Evolutionary conservation across 768 basidiomycete genomes (phyloP), one percentile per base, ranked within the genome.

Genomic region (Termitomyces sp.): DNA sequence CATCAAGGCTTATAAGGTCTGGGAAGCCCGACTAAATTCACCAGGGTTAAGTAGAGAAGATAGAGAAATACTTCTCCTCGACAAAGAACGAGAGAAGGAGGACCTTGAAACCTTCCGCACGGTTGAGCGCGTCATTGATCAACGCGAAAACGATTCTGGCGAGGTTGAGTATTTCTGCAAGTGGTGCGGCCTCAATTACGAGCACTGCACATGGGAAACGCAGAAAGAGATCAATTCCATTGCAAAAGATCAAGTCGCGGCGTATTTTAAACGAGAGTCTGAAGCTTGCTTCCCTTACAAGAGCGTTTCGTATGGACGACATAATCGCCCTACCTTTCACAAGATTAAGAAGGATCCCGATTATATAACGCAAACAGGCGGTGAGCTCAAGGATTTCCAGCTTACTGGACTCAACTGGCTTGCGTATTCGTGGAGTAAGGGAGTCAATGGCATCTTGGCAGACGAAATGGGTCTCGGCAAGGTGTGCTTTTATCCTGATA

Each of bases 401-500:
- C 79, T 98, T 43, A 97, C 94, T 2, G 97, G 97, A 26, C 80
- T 99, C 63, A 99, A 99, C 70, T 99, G 97, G 97, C 81, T 99
- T n/a, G 89, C 93, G 4, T 98, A 96, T 72, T 77, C 95, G 16
- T 98, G 97, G 97, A 87, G 83, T 64, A 86, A 93, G 65, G 92
- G 92, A 9, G 90, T 96, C 66, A 98, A 98, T 69, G 97, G 97
- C 20, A 97, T 99, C 60, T 77, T 99, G 38, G 97, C 97, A 0
- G 97, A 99, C 68, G 97, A 99, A 81, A 99, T 98, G 97, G 97
- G 97, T 71, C 88, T 99, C 28, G 97, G 97, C 56, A 99, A 99
- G 85, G 83, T 90, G 62, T 49, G 65, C 38, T 61, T 64, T 18
- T 60, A 41, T 35, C 30, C 26, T 23, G n/a, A 38, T 50, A 23